Evolutionary conservation across 257 asterid species (phyloP).

Genomic region (Leonotis leonurus): DNA sequence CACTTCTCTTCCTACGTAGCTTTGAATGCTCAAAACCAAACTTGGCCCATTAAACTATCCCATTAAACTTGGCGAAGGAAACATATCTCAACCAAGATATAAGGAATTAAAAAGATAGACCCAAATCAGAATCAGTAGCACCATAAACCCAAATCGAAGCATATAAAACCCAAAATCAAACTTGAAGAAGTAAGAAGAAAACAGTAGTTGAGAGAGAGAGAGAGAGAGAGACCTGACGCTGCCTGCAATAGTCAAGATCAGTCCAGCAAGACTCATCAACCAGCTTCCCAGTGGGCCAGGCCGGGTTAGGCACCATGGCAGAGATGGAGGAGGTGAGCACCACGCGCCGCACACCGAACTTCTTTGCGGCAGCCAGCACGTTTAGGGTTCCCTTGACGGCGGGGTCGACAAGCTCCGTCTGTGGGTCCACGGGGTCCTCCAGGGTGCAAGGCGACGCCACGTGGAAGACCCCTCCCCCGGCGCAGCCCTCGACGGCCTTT

Average conservation of each 20-base stretch:
- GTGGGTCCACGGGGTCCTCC: constrained; percentile 80
- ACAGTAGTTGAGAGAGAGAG: neutral
- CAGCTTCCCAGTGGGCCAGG: constrained; percentile 51
- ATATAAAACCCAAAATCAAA: neutral
- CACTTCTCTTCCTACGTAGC: neutral
- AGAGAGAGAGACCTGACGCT: constrained; percentile 50
- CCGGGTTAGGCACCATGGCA: constrained; percentile 77
- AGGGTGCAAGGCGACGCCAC: constrained; percentile 92
- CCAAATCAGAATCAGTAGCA: neutral
- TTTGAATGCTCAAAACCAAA: neutral
- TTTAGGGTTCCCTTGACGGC: constrained; percentile 76
- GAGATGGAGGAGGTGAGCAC: constrained; percentile 87
- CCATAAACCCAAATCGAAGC: neutral
- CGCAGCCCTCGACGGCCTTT: constrained; percentile 54
- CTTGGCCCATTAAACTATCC: neutral
- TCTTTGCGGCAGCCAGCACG: constrained; percentile 77
- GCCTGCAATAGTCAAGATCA: constrained; percentile 67
- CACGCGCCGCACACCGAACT: constrained; percentile 61
- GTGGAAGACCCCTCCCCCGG: constrained; percentile 82
- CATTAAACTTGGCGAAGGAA: too few species aligned
- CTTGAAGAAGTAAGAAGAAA: neutral
- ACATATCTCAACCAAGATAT: neutral
- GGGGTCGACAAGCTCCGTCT: constrained; percentile 70
- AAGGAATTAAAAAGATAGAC: neutral
- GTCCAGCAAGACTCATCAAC: constrained; percentile 85